Evolutionary conservation across 306 rosid species (phyloP).

Genomic region (Luffa aegyptiaca): DNA sequence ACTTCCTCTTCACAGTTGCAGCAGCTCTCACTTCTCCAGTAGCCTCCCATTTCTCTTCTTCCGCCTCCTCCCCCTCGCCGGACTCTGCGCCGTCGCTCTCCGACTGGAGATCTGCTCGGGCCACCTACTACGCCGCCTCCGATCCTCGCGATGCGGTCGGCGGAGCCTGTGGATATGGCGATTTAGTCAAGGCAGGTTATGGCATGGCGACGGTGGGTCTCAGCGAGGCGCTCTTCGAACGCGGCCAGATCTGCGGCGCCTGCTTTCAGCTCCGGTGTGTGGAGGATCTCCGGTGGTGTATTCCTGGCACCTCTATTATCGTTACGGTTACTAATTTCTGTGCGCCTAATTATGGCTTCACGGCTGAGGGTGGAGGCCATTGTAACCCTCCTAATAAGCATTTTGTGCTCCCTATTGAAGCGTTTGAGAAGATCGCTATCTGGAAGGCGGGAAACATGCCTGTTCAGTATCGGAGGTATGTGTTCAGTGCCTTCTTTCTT

Average conservation of each 20-base stretch:
- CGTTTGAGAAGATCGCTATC: conserved; percentile 90
- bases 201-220: conserved; percentile 87
- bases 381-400: conserved; percentile 89
- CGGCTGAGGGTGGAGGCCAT: conserved; percentile 75
- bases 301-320: conserved; percentile 75
- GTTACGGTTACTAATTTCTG: conserved; percentile 89
- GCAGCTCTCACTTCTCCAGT: conserved; percentile 14
- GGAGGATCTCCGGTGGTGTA: conserved; percentile 83
- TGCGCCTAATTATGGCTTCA: conserved; percentile 78
- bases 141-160: conserved; percentile 82
- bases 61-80: conserved; percentile 8
- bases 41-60: conserved; percentile 36
- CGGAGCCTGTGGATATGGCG: conserved; percentile 95
- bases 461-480: conserved; percentile 76
- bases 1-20: conserved; percentile 24
- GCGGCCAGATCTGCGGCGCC: conserved; percentile 99
- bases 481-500: not conserved
- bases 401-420: conserved; percentile 82
- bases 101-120: conserved; percentile 82
- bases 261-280: conserved; percentile 75
- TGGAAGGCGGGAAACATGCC: conserved; percentile 99
- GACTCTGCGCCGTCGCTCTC: conserved; percentile 18
- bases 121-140: conserved; percentile 81
- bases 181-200: conserved; percentile 55
- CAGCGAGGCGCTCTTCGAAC: conserved; percentile 63